Base-by-base conservation (phyloP, 495 filamentous ascomycete genomes). In the Xylaria curta region DNA sequence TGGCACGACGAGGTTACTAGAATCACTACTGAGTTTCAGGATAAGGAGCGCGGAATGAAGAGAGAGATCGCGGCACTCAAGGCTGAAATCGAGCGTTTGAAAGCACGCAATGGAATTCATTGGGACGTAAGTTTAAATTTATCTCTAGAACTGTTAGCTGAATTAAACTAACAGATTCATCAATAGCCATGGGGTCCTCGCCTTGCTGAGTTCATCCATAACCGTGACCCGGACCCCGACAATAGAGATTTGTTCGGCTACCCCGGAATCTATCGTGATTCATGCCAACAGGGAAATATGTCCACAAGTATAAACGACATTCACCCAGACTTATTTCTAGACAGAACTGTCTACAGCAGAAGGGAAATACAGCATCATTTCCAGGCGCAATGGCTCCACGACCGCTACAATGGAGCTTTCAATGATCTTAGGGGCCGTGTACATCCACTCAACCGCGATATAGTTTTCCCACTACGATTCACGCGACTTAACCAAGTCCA, bases 241-340 rank as follows among this genome's bases (percentile, higher is more conserved):
- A 17, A 10, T 0, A 36, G 1, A 33, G 21, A n/a, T n/a, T n/a
- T n/a, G n/a, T n/a, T n/a, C n/a, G 21, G 21, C 38, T 71, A 71
- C n/a, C 0, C 17, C 0, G 1, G 0, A 0, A 58, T 58, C 15
- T 71, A 65, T 38, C 0, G 0, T 33, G 47, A 65, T 12, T 31
- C 69, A 53, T 71, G 60, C 38, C 58, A 53, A 3, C 60, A 71
- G 28, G 69, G 69, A 7, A 71, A 24, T n/a, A 71, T 71, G 69
- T 65, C 69, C 24, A 42, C 33, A 12, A 15, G 17, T 17, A 8
- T 4, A 12, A 53, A 49, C 0, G 0, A 46, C 6, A 46, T 33
- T 47, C 69, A 71, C 24, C 69, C 60, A 19, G 47, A 65, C 31
- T 51, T 71, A n/a, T 4, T 4, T 9, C 0, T 71, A 0, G 24